Percentiles rank a stretch among this genome's conserved stretches.
These are phyloP conservation scores for Spergularia bocconei DNA, from an alignment of 148 eudicot species.

Conservation along the genomic window DNA sequence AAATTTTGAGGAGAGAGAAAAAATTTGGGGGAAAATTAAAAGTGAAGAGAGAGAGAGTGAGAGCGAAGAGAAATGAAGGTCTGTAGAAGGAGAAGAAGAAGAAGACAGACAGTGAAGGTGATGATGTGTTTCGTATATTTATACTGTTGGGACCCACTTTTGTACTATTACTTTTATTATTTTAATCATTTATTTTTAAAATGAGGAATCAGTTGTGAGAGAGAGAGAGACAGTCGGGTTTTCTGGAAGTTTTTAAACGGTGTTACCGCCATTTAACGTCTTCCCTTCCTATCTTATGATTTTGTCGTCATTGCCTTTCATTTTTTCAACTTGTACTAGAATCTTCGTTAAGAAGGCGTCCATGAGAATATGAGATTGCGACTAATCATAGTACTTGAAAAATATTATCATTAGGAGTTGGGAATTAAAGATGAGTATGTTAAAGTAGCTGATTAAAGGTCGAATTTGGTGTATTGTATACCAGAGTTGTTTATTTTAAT, in stretches of 20 bases:
- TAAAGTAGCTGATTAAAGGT: too few species aligned
- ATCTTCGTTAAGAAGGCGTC: too few species aligned
- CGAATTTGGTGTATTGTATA: too few species aligned
- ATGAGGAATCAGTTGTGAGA: too few species aligned
- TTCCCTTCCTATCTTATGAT: too few species aligned
- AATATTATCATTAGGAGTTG: too few species aligned
- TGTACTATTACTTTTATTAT: not conserved
- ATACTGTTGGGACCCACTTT: slow-evolving; percentile 9
- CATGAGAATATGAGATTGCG: too few species aligned
- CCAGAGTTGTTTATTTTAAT: too few species aligned
- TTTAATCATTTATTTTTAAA: not conserved
- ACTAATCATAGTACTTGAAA: too few species aligned
- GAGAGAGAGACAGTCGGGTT: too few species aligned
- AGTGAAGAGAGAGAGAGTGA: not conserved
- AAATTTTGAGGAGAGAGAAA: slow-evolving; percentile 13
- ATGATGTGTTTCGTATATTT: not conserved
- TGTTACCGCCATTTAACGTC: not conserved
- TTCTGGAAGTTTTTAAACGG: not conserved
- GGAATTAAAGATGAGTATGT: too few species aligned
- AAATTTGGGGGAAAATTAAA: not conserved
- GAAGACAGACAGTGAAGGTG: not conserved
- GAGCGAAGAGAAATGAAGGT: slow-evolving; percentile 1
- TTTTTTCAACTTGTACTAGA: not conserved
- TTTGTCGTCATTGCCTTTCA: too few species aligned
- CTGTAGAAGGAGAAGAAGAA: slow-evolving; percentile 1